Percentiles rank a stretch among this genome's conserved stretches.
Evolutionary conservation across 2,329 filamentous ascomycete species (phyloP).

Genomic region (Exophiala calicioides): DNA sequence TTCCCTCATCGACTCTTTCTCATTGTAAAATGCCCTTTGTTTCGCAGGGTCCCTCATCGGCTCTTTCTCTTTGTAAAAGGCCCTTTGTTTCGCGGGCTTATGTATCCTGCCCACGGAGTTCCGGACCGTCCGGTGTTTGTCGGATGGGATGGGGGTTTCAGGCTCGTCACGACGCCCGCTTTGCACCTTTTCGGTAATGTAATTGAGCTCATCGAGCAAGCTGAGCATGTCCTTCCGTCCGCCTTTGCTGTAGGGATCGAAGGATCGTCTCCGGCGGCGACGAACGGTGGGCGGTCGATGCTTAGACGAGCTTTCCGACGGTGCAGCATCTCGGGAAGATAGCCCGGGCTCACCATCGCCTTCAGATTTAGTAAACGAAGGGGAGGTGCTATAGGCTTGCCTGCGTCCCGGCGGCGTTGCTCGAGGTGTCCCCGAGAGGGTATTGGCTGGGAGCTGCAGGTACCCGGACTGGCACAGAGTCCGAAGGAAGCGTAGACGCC

Average conservation of each 20-base stretch:
- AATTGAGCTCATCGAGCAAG: conserved; percentile 4
- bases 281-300: background rate
- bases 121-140: too few relatives aligned
- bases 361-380: background rate
- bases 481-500: conserved; percentile 22
- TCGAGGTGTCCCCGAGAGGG: background rate
- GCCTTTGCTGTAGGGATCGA: conserved; percentile 16
- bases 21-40: conserved; percentile 18
- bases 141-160: too few relatives aligned
- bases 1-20: conserved; percentile 20
- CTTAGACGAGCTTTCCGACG: background rate
- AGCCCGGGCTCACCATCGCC: background rate
- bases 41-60: too few relatives aligned
- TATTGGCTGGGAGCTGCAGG: background rate
- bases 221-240: conserved; percentile 2
- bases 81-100: conserved; percentile 2
- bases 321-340: background rate
- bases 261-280: background rate
- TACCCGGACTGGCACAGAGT: conserved; percentile 5
- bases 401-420: background rate
- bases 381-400: background rate
- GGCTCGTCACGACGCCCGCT: background rate
- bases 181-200: background rate
- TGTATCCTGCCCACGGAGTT: too few relatives aligned
- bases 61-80: conserved; percentile 12